Conservation (phyloP, 106 monocot species). For the Cymbidium sinense region DNA sequence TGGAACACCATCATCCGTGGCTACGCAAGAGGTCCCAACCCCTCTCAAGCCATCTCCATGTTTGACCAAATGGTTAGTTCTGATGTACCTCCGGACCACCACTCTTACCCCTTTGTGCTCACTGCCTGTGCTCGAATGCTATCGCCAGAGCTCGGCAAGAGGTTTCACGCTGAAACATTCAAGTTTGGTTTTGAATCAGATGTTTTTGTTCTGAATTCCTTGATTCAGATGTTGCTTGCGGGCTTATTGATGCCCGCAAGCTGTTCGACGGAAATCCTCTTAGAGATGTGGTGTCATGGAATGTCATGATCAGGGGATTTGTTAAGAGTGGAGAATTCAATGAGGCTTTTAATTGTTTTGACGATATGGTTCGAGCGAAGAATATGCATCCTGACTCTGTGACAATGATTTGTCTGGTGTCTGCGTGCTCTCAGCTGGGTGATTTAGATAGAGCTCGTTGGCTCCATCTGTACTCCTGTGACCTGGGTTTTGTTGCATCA, state of each 20-base stretch:
- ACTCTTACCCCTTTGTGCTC: constrained; percentile 26
- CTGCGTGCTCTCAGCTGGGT: constrained; percentile 20
- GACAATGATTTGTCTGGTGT: constrained; percentile 16
- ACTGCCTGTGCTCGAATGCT: constrained; percentile 23
- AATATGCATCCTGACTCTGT: constrained; percentile 17
- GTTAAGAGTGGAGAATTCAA: constrained; percentile 7
- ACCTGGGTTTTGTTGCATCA: constrained; percentile 8
- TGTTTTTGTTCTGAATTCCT: constrained; percentile 19
- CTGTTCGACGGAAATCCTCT: constrained; percentile 23
- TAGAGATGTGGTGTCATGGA: constrained; percentile 24
- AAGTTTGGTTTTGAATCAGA: constrained; percentile 19
- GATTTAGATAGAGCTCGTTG: constrained; percentile 15
- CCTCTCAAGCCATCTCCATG: constrained; percentile 12
- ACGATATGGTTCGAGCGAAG: constrained; percentile 12
- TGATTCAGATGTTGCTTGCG: constrained; percentile 23
- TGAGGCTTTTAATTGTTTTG: constrained; percentile 16
- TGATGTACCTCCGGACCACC: constrained; percentile 13
- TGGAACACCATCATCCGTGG: constrained; percentile 24
- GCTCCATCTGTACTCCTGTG: constrained; percentile 12
- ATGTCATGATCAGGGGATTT: constrained; percentile 23
- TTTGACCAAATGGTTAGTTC: constrained; percentile 9
- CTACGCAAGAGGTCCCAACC: constrained; percentile 14
- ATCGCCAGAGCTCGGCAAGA: constrained; percentile 1
- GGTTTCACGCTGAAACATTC: constrained; percentile 10
- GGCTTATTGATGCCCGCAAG: constrained; percentile 15